Evolutionary conservation across 140 eudicot species (phyloP).

Genomic region (Cichorium intybus): DNA sequence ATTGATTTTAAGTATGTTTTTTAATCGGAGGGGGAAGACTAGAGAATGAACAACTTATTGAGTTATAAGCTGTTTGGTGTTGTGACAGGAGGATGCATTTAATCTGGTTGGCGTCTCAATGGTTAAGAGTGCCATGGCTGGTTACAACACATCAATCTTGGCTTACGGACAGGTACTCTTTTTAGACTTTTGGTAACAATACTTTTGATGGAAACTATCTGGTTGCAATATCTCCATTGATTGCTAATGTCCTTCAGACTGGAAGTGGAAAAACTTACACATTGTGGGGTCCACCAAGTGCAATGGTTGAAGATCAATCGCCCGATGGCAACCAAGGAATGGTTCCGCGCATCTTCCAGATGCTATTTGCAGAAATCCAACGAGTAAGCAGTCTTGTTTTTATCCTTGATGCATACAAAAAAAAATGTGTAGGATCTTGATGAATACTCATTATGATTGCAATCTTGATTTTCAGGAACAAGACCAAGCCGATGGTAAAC

Average conservation of each 20-base stretch:
- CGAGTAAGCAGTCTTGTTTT: constrained; percentile 42
- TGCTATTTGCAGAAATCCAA: constrained; percentile 75
- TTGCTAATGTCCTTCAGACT: constrained; percentile 46
- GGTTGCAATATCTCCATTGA: constrained; percentile 3
- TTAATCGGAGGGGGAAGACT: neutral
- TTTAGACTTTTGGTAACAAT: neutral
- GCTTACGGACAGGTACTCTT: constrained; percentile 81
- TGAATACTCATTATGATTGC: neutral
- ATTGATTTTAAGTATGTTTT: neutral
- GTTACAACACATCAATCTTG: constrained; percentile 81
- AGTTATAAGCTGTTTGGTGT: constrained; percentile 8
- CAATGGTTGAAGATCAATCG: constrained; percentile 79
- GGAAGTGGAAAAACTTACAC: constrained; percentile 98
- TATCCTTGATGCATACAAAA: neutral
- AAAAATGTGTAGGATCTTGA: neutral
- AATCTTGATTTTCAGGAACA: constrained; percentile 43
- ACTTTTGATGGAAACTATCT: neutral
- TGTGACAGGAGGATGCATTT: constrained; percentile 67
- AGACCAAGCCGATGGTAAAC: constrained; percentile 65
- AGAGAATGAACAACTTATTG: neutral
- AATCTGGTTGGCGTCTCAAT: constrained; percentile 62
- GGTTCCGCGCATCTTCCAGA: constrained; percentile 84
- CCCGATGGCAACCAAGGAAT: constrained; percentile 61
- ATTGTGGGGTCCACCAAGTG: constrained; percentile 97
- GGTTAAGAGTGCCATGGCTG: constrained; percentile 81